phyloP scores from a whole-genome alignment of 108 stramenopile species.

The Asterionellopsis glacialis region DNA sequence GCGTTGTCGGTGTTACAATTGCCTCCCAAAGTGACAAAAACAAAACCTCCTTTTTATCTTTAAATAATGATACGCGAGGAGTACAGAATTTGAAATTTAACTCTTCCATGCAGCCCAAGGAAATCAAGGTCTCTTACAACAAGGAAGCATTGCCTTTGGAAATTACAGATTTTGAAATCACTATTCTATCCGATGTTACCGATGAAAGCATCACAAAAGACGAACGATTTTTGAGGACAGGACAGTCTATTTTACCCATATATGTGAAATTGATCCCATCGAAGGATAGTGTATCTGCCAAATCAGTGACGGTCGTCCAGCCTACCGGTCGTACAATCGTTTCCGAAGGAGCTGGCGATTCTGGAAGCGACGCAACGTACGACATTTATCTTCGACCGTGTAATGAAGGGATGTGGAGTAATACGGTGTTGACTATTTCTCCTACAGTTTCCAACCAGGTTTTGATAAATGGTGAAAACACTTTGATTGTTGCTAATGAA shows the following conservation, averaged over 20 bases:
- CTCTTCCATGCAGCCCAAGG: conserved; percentile 6
- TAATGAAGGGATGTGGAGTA: not conserved
- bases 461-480: not conserved
- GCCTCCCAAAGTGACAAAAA: conserved; percentile 20
- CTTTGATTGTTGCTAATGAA: not conserved
- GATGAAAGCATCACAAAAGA: conserved; percentile 12
- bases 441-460: conserved; percentile 13
- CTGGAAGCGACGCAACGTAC: too few species aligned
- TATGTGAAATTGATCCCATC: conserved; percentile 16
- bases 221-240: conserved; percentile 11
- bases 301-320: conserved; percentile 8
- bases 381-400: conserved; percentile 28
- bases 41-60: conserved; percentile 17
- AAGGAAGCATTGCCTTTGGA: conserved; percentile 6
- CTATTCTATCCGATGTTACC: conserved; percentile 15
- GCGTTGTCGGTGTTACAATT: conserved; percentile 18
- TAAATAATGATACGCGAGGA: not conserved
- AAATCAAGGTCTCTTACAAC: conserved; percentile 23
- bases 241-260: conserved; percentile 17
- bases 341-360: too few species aligned
- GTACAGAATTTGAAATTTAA: not conserved
- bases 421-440: conserved; percentile 10
- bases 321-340: too few species aligned
- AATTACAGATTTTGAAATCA: conserved; percentile 25
- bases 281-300: conserved; percentile 11